These are phyloP conservation scores for Selaginella tamariscina DNA, from an alignment of 75 land plant genomes.

Conservation along the genomic window DNA sequence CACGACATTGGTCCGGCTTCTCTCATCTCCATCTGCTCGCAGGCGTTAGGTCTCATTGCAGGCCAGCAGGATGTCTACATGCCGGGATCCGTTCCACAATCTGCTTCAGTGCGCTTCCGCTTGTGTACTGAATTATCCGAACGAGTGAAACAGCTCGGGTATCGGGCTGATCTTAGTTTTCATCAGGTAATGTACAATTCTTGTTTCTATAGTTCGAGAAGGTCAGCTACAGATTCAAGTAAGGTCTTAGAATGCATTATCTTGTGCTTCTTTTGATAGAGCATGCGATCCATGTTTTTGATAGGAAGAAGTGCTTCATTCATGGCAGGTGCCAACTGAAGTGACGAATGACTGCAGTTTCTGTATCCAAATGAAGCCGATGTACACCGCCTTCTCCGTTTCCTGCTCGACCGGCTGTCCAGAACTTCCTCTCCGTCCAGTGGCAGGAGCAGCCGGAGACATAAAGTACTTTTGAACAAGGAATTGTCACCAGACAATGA, in stretches of 20 bases:
- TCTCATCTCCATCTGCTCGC: slow-evolving; percentile 47
- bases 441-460: not conserved
- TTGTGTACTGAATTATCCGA: slow-evolving; percentile 41
- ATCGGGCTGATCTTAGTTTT: slow-evolving; percentile 47
- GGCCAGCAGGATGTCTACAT: not conserved
- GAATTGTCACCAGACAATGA: no score
- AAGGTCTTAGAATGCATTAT: not conserved
- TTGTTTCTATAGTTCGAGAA: not conserved
- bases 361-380: slow-evolving; percentile 68
- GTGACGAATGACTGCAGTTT: slow-evolving; percentile 64
- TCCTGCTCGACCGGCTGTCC: slow-evolving; percentile 53
- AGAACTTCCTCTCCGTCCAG: slow-evolving; percentile 14
- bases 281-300: not conserved
- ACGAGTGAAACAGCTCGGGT: slow-evolving; percentile 45
- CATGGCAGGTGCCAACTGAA: not conserved
- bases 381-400: slow-evolving; percentile 52
- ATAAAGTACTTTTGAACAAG: no score
- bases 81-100: slow-evolving; percentile 30
- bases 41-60: slow-evolving; percentile 27
- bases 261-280: not conserved
- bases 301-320: not conserved
- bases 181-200: slow-evolving; percentile 37
- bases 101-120: slow-evolving; percentile 41
- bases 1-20: slow-evolving; percentile 29
- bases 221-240: no score